Percentiles rank a stretch among this genome's conserved stretches.
Evolutionary conservation across 2,329 filamentous ascomycete genomes (phyloP).

Genomic region (Aspergillus sp.): DNA sequence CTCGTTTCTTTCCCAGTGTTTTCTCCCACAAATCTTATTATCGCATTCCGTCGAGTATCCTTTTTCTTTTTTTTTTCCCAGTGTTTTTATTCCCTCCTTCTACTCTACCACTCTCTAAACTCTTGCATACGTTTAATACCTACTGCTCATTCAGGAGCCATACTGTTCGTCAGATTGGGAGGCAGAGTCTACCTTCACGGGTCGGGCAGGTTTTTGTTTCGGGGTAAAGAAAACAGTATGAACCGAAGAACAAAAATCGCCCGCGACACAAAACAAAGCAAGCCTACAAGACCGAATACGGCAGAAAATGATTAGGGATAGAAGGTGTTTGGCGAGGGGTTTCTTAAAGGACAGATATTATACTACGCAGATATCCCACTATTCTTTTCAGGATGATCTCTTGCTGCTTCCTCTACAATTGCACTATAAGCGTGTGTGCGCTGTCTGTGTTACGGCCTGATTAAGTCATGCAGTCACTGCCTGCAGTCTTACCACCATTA

Average conservation of each 20-base stretch:
- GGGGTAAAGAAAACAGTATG: neutral
- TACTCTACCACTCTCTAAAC: slow-evolving; percentile 4
- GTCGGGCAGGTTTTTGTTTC: neutral
- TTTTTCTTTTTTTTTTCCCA: slow-evolving; percentile 2
- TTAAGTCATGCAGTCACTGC: neutral
- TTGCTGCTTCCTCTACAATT: neutral
- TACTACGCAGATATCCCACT: slow-evolving; percentile 8
- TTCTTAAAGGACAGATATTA: slow-evolving; percentile 5
- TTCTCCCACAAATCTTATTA: slow-evolving; percentile 8
- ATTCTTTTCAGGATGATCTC: slow-evolving; percentile 4
- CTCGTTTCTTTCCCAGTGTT: slow-evolving; percentile 6
- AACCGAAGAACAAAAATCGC: neutral
- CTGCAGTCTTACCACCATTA: neutral
- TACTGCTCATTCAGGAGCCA: slow-evolving; percentile 8
- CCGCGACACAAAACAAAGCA: neutral
- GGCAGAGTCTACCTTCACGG: neutral
- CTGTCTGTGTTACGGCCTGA: neutral
- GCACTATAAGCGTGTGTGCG: neutral
- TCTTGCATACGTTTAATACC: slow-evolving; percentile 19
- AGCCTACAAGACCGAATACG: neutral
- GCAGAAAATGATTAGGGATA: slow-evolving; percentile 3
- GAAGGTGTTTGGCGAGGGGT: slow-evolving; percentile 4
- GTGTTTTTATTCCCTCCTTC: slow-evolving; percentile 8
- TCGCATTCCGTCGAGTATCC: slow-evolving; percentile 13
- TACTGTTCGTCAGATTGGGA: slow-evolving; percentile 1